These are phyloP conservation scores for Tubosaeta sp. DNA, from an alignment of 768 basidiomycete species.

Conservation along the genomic window DNA sequence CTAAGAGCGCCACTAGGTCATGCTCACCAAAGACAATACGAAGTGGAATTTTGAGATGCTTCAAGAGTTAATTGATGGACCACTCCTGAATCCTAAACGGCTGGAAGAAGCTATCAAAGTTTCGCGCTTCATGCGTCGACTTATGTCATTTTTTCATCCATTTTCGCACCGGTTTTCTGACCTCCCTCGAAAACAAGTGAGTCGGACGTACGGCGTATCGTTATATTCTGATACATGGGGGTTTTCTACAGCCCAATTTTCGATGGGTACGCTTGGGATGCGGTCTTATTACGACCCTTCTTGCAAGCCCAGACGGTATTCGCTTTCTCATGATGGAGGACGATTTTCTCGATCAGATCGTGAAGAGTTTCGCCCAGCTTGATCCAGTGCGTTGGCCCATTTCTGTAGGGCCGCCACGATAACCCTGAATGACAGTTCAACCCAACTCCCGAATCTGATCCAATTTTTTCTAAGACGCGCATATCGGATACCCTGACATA, in stretches of 20 bases:
- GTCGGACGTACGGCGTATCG: not conserved
- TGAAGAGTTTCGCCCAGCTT: constrained; percentile 84
- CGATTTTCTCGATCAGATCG: constrained; percentile 76
- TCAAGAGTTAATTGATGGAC: constrained; percentile 87
- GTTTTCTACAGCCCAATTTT: constrained; percentile 53
- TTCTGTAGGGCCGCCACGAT: not conserved
- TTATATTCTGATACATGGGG: not conserved
- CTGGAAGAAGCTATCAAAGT: constrained; percentile 94
- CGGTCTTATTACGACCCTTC: constrained; percentile 73
- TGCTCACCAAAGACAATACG: constrained; percentile 80
- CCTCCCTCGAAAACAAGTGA: constrained; percentile 64
- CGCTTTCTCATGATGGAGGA: constrained; percentile 81
- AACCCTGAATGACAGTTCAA: constrained; percentile 50
- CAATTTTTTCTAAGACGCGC: constrained; percentile 80
- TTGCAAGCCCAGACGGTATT: constrained; percentile 79
- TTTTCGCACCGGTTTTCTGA: constrained; percentile 85
- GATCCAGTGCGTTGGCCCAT: constrained; percentile 66
- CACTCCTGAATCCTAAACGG: constrained; percentile 83
- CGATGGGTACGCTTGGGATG: constrained; percentile 88
- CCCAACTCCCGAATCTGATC: constrained; percentile 66
- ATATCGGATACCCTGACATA: constrained; percentile 80
- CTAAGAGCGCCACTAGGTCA: constrained; percentile 50
- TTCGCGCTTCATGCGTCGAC: constrained; percentile 79
- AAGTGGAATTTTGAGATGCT: constrained; percentile 93
- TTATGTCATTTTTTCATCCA: constrained; percentile 94